Evolutionary conservation across 306 rosid species (phyloP).

Genomic region (Cucumis sativus): DNA sequence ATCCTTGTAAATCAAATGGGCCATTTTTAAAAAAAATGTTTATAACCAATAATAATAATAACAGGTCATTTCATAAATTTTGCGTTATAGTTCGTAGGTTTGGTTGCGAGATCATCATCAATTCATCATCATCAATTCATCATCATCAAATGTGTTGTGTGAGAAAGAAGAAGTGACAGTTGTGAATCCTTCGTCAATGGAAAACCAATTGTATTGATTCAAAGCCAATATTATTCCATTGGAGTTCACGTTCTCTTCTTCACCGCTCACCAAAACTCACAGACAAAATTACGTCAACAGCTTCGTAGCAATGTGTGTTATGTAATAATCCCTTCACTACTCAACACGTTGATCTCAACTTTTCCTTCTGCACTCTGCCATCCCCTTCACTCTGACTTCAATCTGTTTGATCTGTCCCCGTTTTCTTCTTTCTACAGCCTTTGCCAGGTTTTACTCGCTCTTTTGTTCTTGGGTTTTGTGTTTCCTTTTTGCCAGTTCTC

Average conservation of each 20-base stretch:
- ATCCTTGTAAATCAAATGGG: no score
- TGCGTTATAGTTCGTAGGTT: neutral
- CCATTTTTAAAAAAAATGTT: no score
- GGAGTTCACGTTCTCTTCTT: neutral
- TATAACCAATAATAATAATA: no score
- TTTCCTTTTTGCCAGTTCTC: no score
- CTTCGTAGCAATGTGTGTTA: neutral
- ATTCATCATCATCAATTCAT: neutral
- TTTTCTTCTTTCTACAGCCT: neutral
- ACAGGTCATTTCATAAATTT: neutral
- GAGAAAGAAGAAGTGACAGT: conserved; percentile 1
- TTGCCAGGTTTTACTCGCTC: neutral
- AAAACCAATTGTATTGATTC: neutral
- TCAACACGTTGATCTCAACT: neutral
- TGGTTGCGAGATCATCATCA: neutral
- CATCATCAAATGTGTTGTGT: neutral
- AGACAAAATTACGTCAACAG: neutral
- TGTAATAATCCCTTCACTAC: neutral
- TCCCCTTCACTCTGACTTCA: neutral
- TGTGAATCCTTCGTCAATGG: neutral
- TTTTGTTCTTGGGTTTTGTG: neutral
- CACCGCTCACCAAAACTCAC: neutral
- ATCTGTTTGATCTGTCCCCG: neutral
- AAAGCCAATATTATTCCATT: neutral
- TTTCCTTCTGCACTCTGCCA: neutral